Percentiles rank a stretch among this genome's conserved stretches.
Evolutionary conservation across 495 filamentous ascomycete species (phyloP).

Genomic region (Aspergillus haitiensis): DNA sequence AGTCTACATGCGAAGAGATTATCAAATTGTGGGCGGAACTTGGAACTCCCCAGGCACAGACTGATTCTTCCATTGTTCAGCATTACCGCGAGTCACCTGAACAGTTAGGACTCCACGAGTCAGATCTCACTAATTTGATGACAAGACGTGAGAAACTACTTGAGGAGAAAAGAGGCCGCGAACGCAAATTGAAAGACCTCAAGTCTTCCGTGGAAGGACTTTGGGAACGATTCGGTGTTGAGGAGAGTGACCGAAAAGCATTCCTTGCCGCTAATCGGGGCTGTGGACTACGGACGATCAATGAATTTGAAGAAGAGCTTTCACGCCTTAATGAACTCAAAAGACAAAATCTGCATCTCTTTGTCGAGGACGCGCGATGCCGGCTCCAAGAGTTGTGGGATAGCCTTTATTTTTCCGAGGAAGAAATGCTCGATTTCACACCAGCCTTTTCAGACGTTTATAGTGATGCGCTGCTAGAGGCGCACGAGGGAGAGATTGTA

Average conservation of each 20-base stretch:
- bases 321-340: constrained; percentile 86
- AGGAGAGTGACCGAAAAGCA: constrained; percentile 75
- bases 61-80: constrained; percentile 83
- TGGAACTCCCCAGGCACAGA: constrained; percentile 87
- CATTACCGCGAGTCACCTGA: constrained; percentile 86
- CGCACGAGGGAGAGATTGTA: constrained; percentile 85
- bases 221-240: constrained; percentile 85
- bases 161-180: constrained; percentile 92
- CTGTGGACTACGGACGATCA: constrained; percentile 82
- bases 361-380: constrained; percentile 89
- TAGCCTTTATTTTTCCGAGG: constrained; percentile 86
- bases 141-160: constrained; percentile 75
- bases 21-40: constrained; percentile 95
- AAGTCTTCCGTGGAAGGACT: constrained; percentile 71
- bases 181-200: constrained; percentile 76
- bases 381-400: constrained; percentile 95
- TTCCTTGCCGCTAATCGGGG: constrained; percentile 74
- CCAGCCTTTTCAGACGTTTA: constrained; percentile 81
- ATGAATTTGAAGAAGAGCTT: constrained; percentile 91
- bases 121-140: constrained; percentile 73
- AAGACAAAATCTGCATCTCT: constrained; percentile 88
- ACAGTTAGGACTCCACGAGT: constrained; percentile 85
- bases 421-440: constrained; percentile 96
- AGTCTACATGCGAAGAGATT: constrained; percentile 73
- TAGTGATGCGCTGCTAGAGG: constrained; percentile 84